These are phyloP conservation scores for Effrenium voratum DNA, from an alignment of 73 alveolate species.

Conservation along the genomic window DNA sequence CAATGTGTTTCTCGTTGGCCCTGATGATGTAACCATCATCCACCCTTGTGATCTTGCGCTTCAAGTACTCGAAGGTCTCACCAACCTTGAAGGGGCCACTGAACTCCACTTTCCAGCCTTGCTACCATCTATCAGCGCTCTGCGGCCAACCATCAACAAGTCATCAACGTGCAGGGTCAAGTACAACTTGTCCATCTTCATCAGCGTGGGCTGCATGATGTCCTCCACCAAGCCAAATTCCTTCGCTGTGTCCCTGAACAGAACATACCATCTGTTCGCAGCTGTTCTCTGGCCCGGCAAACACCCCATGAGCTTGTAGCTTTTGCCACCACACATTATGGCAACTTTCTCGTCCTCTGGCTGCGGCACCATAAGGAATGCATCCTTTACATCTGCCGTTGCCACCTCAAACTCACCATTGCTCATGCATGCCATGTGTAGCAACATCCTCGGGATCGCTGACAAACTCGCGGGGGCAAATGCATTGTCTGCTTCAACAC, in stretches of 20 bases:
- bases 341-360: neutral
- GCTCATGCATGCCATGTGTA: neutral
- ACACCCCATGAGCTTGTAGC: neutral
- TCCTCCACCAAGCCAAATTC: neutral
- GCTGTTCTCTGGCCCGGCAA: constrained; percentile 18
- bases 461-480: neutral
- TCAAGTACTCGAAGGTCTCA: neutral
- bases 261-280: neutral
- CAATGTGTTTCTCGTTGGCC: neutral
- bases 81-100: neutral
- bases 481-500: neutral
- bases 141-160: neutral
- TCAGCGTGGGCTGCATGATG: constrained; percentile 11
- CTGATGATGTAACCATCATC: neutral
- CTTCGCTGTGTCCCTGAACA: neutral
- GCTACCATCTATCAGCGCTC: too few species aligned
- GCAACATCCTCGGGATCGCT: neutral
- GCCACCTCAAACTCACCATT: neutral
- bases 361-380: constrained; percentile 13
- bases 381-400: constrained; percentile 1
- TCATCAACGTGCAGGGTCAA: neutral
- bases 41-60: neutral
- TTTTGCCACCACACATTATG: neutral
- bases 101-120: neutral
- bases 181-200: neutral